A percentile compares a stretch with the other conserved stretches of the same genome.
Evolutionary conservation across 129 eudicot species (phyloP).

Genomic region (Escallonia herrerae): DNA sequence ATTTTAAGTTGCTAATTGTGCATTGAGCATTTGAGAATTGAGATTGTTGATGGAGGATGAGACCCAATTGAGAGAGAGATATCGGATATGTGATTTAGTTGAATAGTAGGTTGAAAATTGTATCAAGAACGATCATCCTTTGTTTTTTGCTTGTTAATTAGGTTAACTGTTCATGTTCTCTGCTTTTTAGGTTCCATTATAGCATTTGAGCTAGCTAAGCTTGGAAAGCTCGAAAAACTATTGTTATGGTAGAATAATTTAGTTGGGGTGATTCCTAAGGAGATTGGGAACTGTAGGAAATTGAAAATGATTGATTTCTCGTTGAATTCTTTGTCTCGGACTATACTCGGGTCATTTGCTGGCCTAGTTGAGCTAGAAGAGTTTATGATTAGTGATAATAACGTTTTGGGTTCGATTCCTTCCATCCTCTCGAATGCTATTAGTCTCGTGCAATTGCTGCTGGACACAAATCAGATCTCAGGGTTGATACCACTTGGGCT

Average conservation of each 20-base stretch:
- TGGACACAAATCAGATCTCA: slow-evolving; percentile 61
- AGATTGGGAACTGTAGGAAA: slow-evolving; percentile 59
- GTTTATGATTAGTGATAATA: slow-evolving; percentile 59
- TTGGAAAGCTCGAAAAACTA: slow-evolving; percentile 43
- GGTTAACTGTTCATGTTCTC: slow-evolving; percentile 41
- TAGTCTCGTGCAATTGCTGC: slow-evolving; percentile 51
- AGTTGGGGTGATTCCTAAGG: slow-evolving; percentile 52
- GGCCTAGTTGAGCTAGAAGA: slow-evolving; percentile 45
- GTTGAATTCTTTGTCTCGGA: slow-evolving; percentile 50
- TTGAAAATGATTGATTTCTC: slow-evolving; percentile 51
- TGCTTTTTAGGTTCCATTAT: slow-evolving; percentile 46
- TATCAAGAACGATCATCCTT: neutral
- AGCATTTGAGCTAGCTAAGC: slow-evolving; percentile 43
- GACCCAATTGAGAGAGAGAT: too few species aligned
- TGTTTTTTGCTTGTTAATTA: slow-evolving; percentile 48
- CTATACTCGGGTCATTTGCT: slow-evolving; percentile 46
- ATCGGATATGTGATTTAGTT: too few species aligned
- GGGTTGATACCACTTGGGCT: slow-evolving; percentile 49
- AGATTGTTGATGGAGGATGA: too few species aligned
- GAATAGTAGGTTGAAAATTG: too few species aligned
- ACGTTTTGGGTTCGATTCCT: slow-evolving; percentile 58
- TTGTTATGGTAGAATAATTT: slow-evolving; percentile 58
- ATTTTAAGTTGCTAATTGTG: too few species aligned
- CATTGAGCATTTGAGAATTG: too few species aligned
- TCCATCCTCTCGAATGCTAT: slow-evolving; percentile 38